Evolutionary conservation across 306 rosid species (phyloP), one percentile per base, ranked within the genome.

Genomic region (Elaeagnus macrophylla): DNA sequence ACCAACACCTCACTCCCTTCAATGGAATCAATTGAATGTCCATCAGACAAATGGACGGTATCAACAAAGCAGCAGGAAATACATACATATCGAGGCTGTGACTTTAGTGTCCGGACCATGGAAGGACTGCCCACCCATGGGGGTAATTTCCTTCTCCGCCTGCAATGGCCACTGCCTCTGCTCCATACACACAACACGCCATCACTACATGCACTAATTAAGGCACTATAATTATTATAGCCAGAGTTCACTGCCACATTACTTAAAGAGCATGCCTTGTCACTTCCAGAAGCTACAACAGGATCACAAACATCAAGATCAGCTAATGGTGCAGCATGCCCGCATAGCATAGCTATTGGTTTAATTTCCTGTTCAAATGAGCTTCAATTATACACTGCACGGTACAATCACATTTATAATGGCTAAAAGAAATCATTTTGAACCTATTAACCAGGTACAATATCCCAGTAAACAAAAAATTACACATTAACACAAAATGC

Each of bases 121-220:
- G 80, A 78, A 0, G 96, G 97, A 66, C 87, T 78, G 18, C 97
- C 96, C 9, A 76, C 93, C 97, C 97, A 87, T 51, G 96, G 94
- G 2, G 97, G 97, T 66, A 91, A 62, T 77, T 78, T 86, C 72
- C 93, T 71, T 73, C 96, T 66, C 53, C 89, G 78, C 51, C 96
- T 77, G 67, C 97, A 91, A 61, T 84, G 97, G 8, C 93, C 95
- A 54, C 96, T 86, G 64, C 83, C 70, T 65, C 79, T 82, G 65
- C 96, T 91, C 97, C 96, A 86, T 36, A 91, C 90, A 69, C 96
- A 91, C 75, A 91, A 65, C 67, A 91, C 81, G 47, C 96, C 95
- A 78, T 91, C 96, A 54, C 72, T 70, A 64, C 95, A 84, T 3
- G 82, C 95, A 69, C 97, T 91, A 14, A 91, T 70, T 64, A 91